Conservation (phyloP, 2,329 filamentous ascomycete species). For the Botrytis byssoidea region DNA sequence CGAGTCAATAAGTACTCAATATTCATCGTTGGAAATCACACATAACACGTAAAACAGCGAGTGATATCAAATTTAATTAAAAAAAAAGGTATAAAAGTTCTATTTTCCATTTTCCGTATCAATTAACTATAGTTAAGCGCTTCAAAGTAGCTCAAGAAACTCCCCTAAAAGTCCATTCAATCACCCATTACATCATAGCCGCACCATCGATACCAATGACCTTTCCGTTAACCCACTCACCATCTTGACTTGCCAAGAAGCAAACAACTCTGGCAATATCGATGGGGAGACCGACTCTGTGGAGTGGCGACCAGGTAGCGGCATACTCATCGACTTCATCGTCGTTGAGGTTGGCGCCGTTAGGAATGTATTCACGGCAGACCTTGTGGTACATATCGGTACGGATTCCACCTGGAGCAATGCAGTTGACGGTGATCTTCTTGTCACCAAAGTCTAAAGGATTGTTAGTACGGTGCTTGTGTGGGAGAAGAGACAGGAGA, state of each 20-base stretch:
- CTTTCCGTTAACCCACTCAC: constrained; percentile 44
- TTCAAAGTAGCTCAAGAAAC: neutral
- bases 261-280: constrained; percentile 66
- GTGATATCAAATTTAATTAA: neutral
- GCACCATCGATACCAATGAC: constrained; percentile 31
- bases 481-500: no score
- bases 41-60: neutral
- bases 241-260: constrained; percentile 56
- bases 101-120: neutral
- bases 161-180: neutral
- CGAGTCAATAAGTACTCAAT: neutral
- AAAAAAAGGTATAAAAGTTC: neutral
- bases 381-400: constrained; percentile 68
- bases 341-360: constrained; percentile 53
- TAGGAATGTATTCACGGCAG: constrained; percentile 62
- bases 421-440: constrained; percentile 66
- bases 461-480: constrained; percentile 62
- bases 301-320: constrained; percentile 61
- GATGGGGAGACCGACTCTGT: constrained; percentile 64
- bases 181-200: constrained; percentile 29
- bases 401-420: constrained; percentile 66
- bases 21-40: neutral
- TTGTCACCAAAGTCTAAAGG: constrained; percentile 53
- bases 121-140: neutral
- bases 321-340: constrained; percentile 62